Base-by-base conservation (phyloP, 331 rosid species). In the Arachis monticola region DNA sequence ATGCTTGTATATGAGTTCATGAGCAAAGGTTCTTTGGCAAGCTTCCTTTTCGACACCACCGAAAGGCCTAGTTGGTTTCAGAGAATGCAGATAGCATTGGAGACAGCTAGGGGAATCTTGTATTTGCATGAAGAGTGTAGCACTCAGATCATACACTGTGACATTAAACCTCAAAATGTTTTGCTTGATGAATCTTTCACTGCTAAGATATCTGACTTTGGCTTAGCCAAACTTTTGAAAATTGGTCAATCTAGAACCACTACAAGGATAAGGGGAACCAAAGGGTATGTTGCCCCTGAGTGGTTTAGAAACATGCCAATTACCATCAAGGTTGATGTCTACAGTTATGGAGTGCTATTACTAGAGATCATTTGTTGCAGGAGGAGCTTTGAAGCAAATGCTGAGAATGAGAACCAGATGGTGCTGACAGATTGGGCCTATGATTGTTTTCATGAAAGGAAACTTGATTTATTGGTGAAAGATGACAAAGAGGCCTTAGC, bases 121-220 rank as follows among this genome's bases (percentile, higher is more conserved):
- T 78, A 78, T 55, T 62, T 78, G 41, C 82, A 70, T 70, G 77
- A 78, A 52, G 82, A 78, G 8, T 78, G 82, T n/a, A 62, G 13
- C 44, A 42, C 51, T 7, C 77, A 55, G 9, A 78, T 78, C 59
- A 70, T 70, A 5, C 77, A 78, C 10, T 78, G 77, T 52, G 77
- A 78, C 56, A 78, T 78, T 11, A 70, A 70, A 44, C 77, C 72
- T 30, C 82, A 78, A 14, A 78, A 78, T 1, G 14, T 78, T 17
- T 3, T 78, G 50, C 77, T 78, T 6, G 77, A 78, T 70, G 72
- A 78, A 10, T 22, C 60, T 45, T 32, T 27, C 77, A 70, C 60
- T 2, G 77, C 73, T 1, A 78, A 55, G 40, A 53, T 78, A 9
- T 70, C 72, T 22, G 66, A 77, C 17, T 77, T 77, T 2, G 81